Base-by-base conservation (phyloP, 352 stramenopile genomes). In the Phytopythium vexans region DNA sequence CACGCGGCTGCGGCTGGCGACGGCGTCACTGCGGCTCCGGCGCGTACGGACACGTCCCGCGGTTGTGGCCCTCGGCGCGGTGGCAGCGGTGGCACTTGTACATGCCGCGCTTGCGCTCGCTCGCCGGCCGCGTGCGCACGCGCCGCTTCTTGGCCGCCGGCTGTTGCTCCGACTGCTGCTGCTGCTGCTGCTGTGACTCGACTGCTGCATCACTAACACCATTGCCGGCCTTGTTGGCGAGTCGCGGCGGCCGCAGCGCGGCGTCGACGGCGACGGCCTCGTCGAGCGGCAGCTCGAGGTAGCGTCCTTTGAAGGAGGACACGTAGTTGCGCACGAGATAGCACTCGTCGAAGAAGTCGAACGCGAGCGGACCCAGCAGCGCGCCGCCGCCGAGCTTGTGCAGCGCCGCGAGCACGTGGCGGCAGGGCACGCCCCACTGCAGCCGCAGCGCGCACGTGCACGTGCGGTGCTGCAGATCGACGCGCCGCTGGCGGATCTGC, bases 41-140 rank as follows among this genome's bases (percentile, higher is more conserved):
- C 14, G 61, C 66, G 54, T 82, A 80, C 31, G 72, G 63, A 31
- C 72, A 82, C 31, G 69, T 80, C 21, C 71, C 62, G 45, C 72
- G 78, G 67, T 82, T 80, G 55, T 80, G 72, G 9, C 72, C 72
- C 33, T 82, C 72, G 31, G 69, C 69, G n/a, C 71, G 62, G 33
- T 71, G 52, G 34, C 72, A 82, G 32, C 64, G 67, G 39, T 72
- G 72, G 48, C 72, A 82, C 49, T 75, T 82, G 64, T 82, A 82
- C 60, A 82, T 55, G 6, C 64, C 55, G 10, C 72, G 60, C 54
- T 80, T 82, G 31, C 72, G 69, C 6, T 75, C 53, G 8, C 68
- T 36, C 33, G 56, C 40, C 39, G 66, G 69, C 4, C 62, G 62
- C 31, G 52, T 72, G 40, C 72, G 66, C 21, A 58, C 46, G 8